These are phyloP conservation scores for Fistulinella prunicolor DNA, from an alignment of 768 basidiomycete genomes.

Conservation along the genomic window DNA sequence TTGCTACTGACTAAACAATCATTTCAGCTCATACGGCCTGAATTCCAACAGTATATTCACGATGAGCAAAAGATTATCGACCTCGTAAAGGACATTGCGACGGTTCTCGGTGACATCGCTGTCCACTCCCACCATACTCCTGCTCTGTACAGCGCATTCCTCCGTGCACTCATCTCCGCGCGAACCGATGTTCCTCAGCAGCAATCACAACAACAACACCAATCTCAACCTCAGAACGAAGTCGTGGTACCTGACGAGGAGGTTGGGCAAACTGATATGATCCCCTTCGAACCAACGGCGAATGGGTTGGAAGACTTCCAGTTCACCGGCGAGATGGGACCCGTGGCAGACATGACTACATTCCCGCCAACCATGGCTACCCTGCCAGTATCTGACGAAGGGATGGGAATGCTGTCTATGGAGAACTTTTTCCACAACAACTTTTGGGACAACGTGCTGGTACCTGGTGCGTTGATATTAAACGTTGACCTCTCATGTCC, in stretches of 20 bases:
- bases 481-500: background rate
- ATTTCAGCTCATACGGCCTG: slow-evolving; percentile 72
- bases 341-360: slow-evolving; percentile 74
- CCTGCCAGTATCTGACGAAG: slow-evolving; percentile 38
- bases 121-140: slow-evolving; percentile 84
- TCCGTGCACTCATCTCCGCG: slow-evolving; percentile 72
- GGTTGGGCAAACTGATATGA: slow-evolving; percentile 27
- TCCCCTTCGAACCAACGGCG: slow-evolving; percentile 23
- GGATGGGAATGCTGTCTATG: slow-evolving; percentile 62
- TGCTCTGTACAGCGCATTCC: slow-evolving; percentile 81
- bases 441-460: slow-evolving; percentile 87
- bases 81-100: slow-evolving; percentile 78
- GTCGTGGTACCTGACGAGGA: slow-evolving; percentile 17
- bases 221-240: slow-evolving; percentile 19
- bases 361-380: slow-evolving; percentile 88
- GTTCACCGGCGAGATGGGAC: slow-evolving; percentile 82
- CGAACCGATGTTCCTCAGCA: slow-evolving; percentile 32
- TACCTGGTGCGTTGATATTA: slow-evolving; percentile 60
- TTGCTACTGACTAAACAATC: slow-evolving; percentile 11
- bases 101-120: slow-evolving; percentile 73
- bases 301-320: slow-evolving; percentile 51
- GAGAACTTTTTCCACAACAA: slow-evolving; percentile 75
- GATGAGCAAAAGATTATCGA: slow-evolving; percentile 68
- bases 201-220: slow-evolving; percentile 12
- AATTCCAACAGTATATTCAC: slow-evolving; percentile 74